Conservation (phyloP, 345 rosid species). For the Citrus maxima region DNA sequence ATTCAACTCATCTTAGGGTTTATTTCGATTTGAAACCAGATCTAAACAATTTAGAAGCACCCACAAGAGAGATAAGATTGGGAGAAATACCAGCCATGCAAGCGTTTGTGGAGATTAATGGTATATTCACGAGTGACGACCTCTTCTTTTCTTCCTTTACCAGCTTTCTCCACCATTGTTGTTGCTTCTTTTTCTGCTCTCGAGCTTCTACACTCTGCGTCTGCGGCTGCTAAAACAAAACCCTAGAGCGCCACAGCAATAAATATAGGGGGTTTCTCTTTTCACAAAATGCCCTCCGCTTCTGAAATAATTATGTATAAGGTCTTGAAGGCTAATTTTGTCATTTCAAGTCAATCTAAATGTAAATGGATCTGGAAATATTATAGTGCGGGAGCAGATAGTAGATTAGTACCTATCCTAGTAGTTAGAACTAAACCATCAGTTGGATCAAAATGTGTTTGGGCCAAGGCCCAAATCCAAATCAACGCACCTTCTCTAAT, state of each 20-base stretch:
- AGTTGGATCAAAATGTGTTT: background rate
- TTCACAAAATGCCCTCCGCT: background rate
- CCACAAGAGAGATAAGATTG: background rate
- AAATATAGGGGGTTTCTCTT: slow-evolving; percentile 11
- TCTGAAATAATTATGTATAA: background rate
- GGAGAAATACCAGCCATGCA: slow-evolving; percentile 51
- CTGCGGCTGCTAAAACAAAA: slow-evolving; percentile 10
- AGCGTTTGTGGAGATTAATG: slow-evolving; percentile 64
- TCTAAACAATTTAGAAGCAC: background rate
- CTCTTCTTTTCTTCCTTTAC: slow-evolving; percentile 58
- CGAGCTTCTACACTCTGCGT: background rate
- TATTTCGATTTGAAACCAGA: background rate
- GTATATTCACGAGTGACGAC: slow-evolving; percentile 71
- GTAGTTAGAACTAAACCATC: background rate
- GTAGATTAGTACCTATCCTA: too few relatives aligned
- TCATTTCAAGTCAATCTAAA: background rate
- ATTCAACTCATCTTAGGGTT: background rate
- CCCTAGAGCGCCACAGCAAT: slow-evolving; percentile 6
- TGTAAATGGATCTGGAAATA: background rate
- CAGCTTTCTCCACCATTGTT: slow-evolving; percentile 48
- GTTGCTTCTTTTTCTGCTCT: background rate
- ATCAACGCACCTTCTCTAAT: background rate
- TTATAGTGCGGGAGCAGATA: background rate
- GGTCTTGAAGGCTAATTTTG: background rate
- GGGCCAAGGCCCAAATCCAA: background rate